A percentile compares a stretch with the other conserved stretches of the same genome.
These are phyloP conservation scores for Pigoraptor vietnamica DNA, from an alignment of 78 protist species.

Conservation along the genomic window DNA sequence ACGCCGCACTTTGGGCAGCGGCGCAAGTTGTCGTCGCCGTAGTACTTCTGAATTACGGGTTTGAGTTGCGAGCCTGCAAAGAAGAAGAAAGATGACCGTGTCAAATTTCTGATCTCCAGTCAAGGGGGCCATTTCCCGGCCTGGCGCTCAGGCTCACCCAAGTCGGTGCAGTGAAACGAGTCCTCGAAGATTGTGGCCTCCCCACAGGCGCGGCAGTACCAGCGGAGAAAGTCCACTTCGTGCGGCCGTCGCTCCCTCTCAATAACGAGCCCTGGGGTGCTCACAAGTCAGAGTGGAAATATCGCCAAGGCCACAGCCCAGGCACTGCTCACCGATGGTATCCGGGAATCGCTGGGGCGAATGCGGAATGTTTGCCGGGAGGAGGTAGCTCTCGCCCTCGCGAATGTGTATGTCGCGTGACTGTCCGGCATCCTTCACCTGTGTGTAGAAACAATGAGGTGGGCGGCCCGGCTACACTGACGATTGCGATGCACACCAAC, in stretches of 20 bases:
- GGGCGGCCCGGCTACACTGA: too few species aligned
- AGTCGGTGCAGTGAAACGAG: not conserved
- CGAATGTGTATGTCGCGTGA: constrained; percentile 17
- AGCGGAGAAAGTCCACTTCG: constrained; percentile 48
- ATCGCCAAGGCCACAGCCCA: not conserved
- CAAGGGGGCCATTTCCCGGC: not conserved
- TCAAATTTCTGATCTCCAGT: not conserved
- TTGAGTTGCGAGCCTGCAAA: not conserved
- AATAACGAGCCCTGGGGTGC: constrained; percentile 41
- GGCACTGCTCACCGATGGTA: constrained; percentile 24
- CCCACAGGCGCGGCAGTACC: not conserved
- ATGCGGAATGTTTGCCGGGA: constrained; percentile 48
- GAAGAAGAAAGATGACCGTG: not conserved
- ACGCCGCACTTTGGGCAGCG: not conserved
- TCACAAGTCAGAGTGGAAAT: too few species aligned
- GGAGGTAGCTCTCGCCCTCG: constrained; percentile 52
- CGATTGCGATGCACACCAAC: too few species aligned
- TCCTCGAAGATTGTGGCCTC: not conserved
- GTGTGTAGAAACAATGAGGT: too few species aligned
- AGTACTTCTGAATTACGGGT: not conserved
- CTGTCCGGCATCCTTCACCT: not conserved
- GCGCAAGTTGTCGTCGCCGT: not conserved
- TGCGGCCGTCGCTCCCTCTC: constrained; percentile 23
- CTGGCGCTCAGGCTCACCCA: too few species aligned
- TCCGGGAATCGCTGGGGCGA: constrained; percentile 34